Evolutionary conservation across 805 yeast species (phyloP).

Genomic region (Sugiyamaella qingdaonensis): DNA sequence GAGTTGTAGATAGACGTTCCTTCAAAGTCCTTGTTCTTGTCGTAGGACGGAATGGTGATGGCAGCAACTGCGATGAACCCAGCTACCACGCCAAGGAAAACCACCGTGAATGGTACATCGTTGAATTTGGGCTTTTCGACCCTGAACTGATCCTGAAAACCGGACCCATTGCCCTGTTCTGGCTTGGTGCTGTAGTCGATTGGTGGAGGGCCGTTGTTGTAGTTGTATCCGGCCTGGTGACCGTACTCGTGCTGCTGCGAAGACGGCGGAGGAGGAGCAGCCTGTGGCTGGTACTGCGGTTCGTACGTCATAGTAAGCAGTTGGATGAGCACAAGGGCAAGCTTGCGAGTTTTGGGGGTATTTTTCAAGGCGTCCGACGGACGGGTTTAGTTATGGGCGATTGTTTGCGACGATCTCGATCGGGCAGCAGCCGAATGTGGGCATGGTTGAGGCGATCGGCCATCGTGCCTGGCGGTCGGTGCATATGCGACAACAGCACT

Average conservation of each 20-base stretch:
- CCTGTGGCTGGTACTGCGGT: constrained; percentile 7
- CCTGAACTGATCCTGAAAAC: constrained; percentile 66
- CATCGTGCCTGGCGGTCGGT: background rate
- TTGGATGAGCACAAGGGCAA: background rate
- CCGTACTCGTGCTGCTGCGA: constrained; percentile 17
- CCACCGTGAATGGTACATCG: constrained; percentile 53
- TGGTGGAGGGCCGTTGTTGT: constrained; percentile 15
- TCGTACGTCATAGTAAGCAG: constrained; percentile 1
- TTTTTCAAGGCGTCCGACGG: background rate
- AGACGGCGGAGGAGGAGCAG: constrained; percentile 14
- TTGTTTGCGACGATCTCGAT: background rate
- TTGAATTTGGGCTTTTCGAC: constrained; percentile 60
- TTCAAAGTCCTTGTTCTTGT: constrained; percentile 47
- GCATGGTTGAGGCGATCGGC: background rate
- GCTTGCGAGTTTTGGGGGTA: background rate
- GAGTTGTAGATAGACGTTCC: constrained; percentile 61
- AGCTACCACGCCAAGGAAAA: constrained; percentile 40
- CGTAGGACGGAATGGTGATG: constrained; percentile 62
- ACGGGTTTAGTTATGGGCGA: background rate
- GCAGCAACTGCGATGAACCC: constrained; percentile 73
- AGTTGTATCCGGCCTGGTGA: constrained; percentile 16
- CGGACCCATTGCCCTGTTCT: constrained; percentile 30
- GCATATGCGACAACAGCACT: no score
- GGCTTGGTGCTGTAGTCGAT: constrained; percentile 24
- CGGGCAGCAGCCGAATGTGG: background rate